These are phyloP conservation scores for Ceratonia siliqua DNA, from an alignment of 306 rosid genomes.

Conservation along the genomic window DNA sequence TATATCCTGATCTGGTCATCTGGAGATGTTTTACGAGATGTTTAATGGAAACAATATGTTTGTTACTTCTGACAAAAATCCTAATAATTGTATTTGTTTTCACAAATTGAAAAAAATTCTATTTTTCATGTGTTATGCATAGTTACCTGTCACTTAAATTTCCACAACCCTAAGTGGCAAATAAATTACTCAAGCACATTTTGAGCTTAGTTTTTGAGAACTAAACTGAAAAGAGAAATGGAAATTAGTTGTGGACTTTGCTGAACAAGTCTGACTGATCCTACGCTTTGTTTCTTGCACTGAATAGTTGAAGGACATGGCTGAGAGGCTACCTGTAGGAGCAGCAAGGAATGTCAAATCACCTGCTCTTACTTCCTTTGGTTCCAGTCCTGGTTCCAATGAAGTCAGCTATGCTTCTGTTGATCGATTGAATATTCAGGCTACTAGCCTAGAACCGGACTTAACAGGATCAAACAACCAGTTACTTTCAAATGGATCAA, in stretches of 20 bases:
- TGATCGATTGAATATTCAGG: slow-evolving; percentile 67
- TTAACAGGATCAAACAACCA: slow-evolving; percentile 66
- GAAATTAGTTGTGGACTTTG: not conserved
- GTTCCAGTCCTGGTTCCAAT: slow-evolving; percentile 60
- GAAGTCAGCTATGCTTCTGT: slow-evolving; percentile 57
- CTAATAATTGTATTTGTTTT: not conserved
- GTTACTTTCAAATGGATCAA: slow-evolving; percentile 70
- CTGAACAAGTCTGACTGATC: slow-evolving; percentile 27
- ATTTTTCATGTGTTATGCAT: not conserved
- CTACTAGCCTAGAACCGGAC: slow-evolving; percentile 64
- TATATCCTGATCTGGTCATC: not conserved
- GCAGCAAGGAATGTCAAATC: slow-evolving; percentile 75
- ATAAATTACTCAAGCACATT: not conserved
- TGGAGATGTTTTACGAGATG: not conserved
- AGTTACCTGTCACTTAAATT: not conserved
- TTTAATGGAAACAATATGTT: not conserved
- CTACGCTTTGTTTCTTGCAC: slow-evolving; percentile 21
- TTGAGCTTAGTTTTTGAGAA: not conserved
- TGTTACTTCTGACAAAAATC: not conserved
- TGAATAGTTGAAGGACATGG: slow-evolving; percentile 92
- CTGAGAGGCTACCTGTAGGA: slow-evolving; percentile 96
- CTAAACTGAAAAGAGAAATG: not conserved
- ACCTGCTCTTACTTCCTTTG: slow-evolving; percentile 68
- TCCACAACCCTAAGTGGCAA: not conserved
- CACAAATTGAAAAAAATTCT: not conserved